Evolutionary conservation across 2,329 filamentous ascomycete species (phyloP), one percentile per base, ranked within the genome.

Genomic region (Setomelanomma holmii): DNA sequence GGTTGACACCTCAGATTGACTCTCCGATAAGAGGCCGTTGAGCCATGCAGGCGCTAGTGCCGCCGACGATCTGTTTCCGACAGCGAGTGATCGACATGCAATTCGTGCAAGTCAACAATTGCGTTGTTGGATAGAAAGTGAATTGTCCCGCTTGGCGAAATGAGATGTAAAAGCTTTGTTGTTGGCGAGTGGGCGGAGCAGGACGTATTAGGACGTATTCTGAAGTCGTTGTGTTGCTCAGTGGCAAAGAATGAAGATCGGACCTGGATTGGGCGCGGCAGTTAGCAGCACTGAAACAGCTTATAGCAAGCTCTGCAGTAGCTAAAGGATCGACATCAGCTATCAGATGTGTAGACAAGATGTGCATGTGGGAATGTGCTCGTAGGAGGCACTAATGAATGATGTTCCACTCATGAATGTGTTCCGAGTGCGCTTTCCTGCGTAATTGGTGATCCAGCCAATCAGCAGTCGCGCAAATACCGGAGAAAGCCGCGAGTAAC

Each of bases 1-100:
- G 49, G 49, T 34, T 44, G 24, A 45, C 40, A 14, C 44, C 35
- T 42, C 39, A 40, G 48, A 50, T 50, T 40, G 24, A 45, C 45
- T 30, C 44, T 53, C 52, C 55, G 55, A 58, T 51, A 60, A 55
- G 55, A 46, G 30, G 57, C 59, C 55, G 59, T 58, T 60, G 55
- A 30, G 45, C 17, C 45, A 36, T 42, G 45, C 54, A 57, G 42
- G 45, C 53, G 42, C 44, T 38, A 45, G 22, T 47, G 48, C 35
- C 44, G 35, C 34, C 47, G 45, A 35, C 30, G 39, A 54, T 56
- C 58, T 36, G 53, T 50, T 52, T 50, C 49, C 40, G 50, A 45
- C 50, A 27, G 40, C 40, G 48, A 51, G 40, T 23, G 55, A 58
- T 61, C 58, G 49, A 42, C 58, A 33, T 41, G 44, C 48, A 43